phyloP scores from a whole-genome alignment of 257 asterid genomes.

The Gynochthodes officinalis region DNA sequence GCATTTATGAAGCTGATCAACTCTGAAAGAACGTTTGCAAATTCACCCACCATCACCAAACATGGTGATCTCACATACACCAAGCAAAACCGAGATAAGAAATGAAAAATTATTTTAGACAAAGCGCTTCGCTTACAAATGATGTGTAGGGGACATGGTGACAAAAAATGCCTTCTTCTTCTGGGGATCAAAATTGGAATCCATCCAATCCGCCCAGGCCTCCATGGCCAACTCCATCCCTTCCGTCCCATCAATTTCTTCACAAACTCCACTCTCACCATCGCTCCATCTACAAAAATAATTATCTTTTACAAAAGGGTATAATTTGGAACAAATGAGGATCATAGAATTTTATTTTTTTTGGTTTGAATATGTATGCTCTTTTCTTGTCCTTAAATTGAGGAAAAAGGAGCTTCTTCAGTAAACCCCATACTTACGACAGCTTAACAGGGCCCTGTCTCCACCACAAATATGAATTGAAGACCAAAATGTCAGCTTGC shows the following conservation, averaged over 20 bases:
- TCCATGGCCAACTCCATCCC: conserved; percentile 98
- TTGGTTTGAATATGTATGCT: no score
- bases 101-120: not conserved
- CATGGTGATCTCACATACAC: not conserved
- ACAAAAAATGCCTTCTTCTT: conserved; percentile 76
- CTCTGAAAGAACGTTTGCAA: not conserved
- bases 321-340: not conserved
- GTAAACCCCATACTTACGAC: conserved; percentile 46
- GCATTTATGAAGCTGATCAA: not conserved
- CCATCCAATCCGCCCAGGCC: conserved; percentile 88
- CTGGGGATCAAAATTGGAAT: conserved; percentile 44
- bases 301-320: not conserved
- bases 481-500: conserved; percentile 82
- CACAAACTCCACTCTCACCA: conserved; percentile 59
- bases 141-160: conserved; percentile 97
- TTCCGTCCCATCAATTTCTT: conserved; percentile 65
- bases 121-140: conserved; percentile 37
- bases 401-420: not conserved
- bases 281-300: conserved; percentile 62
- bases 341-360: not conserved
- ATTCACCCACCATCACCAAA: not conserved
- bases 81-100: not conserved
- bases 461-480: conserved; percentile 95
- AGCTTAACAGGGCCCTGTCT: conserved; percentile 82
- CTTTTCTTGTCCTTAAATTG: no score